Base-by-base conservation (phyloP, 352 stramenopile genomes). In the Globisporangium cystogenes region DNA sequence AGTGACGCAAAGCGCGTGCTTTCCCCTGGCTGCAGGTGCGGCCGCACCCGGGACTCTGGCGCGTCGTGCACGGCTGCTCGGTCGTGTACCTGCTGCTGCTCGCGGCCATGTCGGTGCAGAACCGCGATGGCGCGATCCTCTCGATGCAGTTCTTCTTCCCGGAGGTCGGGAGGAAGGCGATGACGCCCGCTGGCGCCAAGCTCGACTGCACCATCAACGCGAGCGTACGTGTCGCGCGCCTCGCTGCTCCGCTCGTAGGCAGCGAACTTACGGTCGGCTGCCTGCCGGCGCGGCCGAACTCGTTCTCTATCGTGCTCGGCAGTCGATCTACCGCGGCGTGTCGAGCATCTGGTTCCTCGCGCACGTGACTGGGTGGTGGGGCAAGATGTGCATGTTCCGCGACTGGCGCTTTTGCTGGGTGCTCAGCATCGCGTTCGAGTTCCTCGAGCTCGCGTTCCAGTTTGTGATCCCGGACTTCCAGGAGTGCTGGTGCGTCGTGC, bases 301-400 rank as follows among this genome's bases (percentile, higher is more conserved):
- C n/a, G n/a, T n/a, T n/a, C n/a, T n/a, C n/a, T n/a, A n/a, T 36
- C 6, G 31, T 36, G 11, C 31, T 36, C 6, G 50, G 11, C 48
- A 85, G 62, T 78, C 69, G 35, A 35, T 93, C 24, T 83, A 79
- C 41, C 74, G 77, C 6, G 82, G 82, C 27, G 71, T 93, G 24
- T 81, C 79, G 35, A 90, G 77, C 33, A 90, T 93, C 50, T 93
- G 82, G 82, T 93, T 93, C 47, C 42, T 90, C n/a, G 82, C 82
- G 11, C 85, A 95, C 46, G 79, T 92, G 48, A 87, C 81, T 10
- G 78, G 79, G 23, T 95, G 87, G 87, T 96, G 86, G 87, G 86
- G 84, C 50, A 96, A 96, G 64, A 96, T 96, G 82, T 96, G 88
- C 64, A 95, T 97, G 74, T 96, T 97, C 61, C 86, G 88, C 24